phyloP scores from a whole-genome alignment of 2,329 filamentous ascomycete species.

The Aspergillus floridensis region DNA sequence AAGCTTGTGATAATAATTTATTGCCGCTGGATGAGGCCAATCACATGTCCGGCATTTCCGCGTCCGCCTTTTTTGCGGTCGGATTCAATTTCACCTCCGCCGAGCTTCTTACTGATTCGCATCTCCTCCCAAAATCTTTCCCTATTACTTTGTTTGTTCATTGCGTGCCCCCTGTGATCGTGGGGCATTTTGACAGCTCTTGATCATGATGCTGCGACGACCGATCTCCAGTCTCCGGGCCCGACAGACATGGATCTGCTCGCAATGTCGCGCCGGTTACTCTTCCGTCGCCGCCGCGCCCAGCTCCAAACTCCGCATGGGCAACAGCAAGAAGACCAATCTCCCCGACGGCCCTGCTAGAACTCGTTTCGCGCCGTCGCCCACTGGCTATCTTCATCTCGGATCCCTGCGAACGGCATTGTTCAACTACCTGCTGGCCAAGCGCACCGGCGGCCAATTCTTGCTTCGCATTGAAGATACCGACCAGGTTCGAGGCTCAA shows the following conservation, averaged over 20 bases:
- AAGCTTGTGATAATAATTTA: conserved; percentile 3
- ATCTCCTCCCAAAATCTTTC: neutral
- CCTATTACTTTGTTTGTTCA: neutral
- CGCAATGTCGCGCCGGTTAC: conserved; percentile 34
- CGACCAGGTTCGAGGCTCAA: conserved; percentile 64
- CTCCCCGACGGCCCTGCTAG: conserved; percentile 59
- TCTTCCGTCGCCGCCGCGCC: conserved; percentile 27
- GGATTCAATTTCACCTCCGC: neutral
- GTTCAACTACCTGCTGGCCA: conserved; percentile 93
- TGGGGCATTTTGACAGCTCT: neutral
- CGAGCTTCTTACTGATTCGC: neutral
- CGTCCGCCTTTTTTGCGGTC: conserved; percentile 5
- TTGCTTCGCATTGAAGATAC: conserved; percentile 92
- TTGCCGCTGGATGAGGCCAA: conserved; percentile 1
- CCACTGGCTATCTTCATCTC: conserved; percentile 88
- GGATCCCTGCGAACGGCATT: conserved; percentile 88
- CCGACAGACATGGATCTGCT: conserved; percentile 38
- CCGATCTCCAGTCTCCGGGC: conserved; percentile 20
- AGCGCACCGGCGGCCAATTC: conserved; percentile 84
- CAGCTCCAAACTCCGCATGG: conserved; percentile 22
- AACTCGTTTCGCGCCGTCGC: conserved; percentile 91
- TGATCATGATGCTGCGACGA: conserved; percentile 29
- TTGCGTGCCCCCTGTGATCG: neutral
- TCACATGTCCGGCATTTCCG: neutral
- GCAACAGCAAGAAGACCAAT: conserved; percentile 33